Evolutionary conservation across 192 early-diverging fungal genomes (phyloP).

Genomic region (Spinellus fusiger): DNA sequence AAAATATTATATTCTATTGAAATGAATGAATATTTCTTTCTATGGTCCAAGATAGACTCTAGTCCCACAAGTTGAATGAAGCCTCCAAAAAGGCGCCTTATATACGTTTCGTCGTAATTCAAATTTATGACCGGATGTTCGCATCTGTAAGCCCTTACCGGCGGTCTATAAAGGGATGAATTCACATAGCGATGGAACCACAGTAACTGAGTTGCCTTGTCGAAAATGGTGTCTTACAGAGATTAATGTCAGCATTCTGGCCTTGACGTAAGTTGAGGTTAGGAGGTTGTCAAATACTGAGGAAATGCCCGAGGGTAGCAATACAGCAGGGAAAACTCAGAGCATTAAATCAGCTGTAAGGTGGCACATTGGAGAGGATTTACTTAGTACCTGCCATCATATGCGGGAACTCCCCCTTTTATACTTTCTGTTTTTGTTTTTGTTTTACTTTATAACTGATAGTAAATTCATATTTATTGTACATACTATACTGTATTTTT

Average conservation of each 20-base stretch:
- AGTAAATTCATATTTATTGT: no score
- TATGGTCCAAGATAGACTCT: no score
- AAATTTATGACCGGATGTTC: not conserved
- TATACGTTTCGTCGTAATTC: not conserved
- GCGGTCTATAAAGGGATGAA: constrained; percentile 29
- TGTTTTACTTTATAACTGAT: no score
- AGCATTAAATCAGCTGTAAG: constrained; percentile 37
- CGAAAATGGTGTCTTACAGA: constrained; percentile 39
- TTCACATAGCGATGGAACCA: constrained; percentile 20
- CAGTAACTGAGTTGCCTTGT: constrained; percentile 21
- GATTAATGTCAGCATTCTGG: constrained; percentile 35
- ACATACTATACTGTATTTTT: no score
- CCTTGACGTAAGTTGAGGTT: constrained; percentile 20
- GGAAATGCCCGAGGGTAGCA: constrained; percentile 38
- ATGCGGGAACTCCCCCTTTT: constrained; percentile 29
- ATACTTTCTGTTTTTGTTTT: not conserved
- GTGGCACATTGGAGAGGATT: constrained; percentile 34
- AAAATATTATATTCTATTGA: no score
- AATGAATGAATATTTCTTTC: no score
- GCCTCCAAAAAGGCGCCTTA: not conserved
- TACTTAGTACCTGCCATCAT: constrained; percentile 17
- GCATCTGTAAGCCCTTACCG: not conserved
- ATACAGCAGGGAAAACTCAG: constrained; percentile 44
- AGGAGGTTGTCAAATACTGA: constrained; percentile 36
- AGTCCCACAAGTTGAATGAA: not conserved